These are phyloP conservation scores for Domatiomyces globalis DNA, from an alignment of 2,329 filamentous ascomycete genomes.

Conservation along the genomic window DNA sequence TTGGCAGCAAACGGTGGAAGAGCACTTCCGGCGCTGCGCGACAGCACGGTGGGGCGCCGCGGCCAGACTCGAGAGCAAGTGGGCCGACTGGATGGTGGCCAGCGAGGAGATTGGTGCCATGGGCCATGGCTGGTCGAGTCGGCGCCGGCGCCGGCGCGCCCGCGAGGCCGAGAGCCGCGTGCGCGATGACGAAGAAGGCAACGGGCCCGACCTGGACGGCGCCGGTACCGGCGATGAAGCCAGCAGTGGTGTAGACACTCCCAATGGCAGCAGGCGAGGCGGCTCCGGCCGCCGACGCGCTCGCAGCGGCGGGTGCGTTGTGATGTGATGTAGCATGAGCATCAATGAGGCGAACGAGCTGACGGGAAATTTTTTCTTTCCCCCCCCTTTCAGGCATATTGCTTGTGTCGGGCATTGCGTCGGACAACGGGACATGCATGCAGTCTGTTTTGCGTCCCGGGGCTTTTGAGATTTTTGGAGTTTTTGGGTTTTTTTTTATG, in stretches of 20 bases:
- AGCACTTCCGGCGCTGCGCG: constrained; percentile 77
- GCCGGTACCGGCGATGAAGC: constrained; percentile 21
- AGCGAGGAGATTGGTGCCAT: constrained; percentile 63
- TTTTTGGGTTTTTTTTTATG: no score
- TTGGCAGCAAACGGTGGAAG: constrained; percentile 87
- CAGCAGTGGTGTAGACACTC: constrained; percentile 20
- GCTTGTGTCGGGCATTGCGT: no score
- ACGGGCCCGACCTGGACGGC: constrained; percentile 16
- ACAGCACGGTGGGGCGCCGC: constrained; percentile 62
- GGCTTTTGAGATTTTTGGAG: no score
- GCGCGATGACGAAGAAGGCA: constrained; percentile 59
- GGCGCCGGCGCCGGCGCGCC: constrained; percentile 60
- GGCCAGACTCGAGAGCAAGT: constrained; percentile 69
- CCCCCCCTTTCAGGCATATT: no score
- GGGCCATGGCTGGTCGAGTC: constrained; percentile 43
- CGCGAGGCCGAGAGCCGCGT: constrained; percentile 70
- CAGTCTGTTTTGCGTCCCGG: no score
- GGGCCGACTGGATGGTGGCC: constrained; percentile 88
- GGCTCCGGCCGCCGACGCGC: constrained; percentile 44
- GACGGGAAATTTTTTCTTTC: neutral
- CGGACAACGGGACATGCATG: no score
- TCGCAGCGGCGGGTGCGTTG: constrained; percentile 47
- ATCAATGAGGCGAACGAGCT: neutral
- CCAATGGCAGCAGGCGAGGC: constrained; percentile 25
- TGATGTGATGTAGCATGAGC: constrained; percentile 42